Conservation (phyloP, 1,284 basidiomycete species). For the Pholiota adiposa region DNA sequence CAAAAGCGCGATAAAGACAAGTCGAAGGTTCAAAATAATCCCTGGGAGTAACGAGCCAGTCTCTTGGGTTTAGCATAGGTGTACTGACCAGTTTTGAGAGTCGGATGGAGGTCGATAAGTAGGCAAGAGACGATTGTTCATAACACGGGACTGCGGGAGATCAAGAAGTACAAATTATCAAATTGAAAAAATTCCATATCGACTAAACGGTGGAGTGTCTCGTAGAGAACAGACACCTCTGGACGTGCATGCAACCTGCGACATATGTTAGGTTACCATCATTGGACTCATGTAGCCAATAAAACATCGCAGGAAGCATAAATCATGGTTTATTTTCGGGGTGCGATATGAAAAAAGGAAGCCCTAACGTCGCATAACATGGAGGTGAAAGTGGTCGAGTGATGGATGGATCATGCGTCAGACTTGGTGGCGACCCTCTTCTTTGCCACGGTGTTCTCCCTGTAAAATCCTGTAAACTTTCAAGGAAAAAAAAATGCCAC, state of each 20-base stretch:
- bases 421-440: constrained; percentile 57
- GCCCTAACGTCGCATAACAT: constrained; percentile 20
- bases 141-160: too few species aligned
- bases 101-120: too few species aligned
- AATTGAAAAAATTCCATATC: background rate
- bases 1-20: too few species aligned
- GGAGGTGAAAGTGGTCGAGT: constrained; percentile 11
- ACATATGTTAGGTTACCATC: background rate
- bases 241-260: background rate
- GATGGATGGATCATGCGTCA: constrained; percentile 22
- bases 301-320: constrained; percentile 14
- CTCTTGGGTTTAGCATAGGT: too few species aligned
- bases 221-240: background rate
- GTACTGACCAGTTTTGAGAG: too few species aligned
- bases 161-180: background rate
- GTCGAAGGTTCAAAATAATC: too few species aligned
- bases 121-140: too few species aligned
- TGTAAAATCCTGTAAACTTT: constrained; percentile 34
- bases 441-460: constrained; percentile 82
- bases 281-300: background rate
- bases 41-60: too few species aligned
- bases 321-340: constrained; percentile 25
- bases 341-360: constrained; percentile 20
- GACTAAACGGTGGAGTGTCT: background rate
- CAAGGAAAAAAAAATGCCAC: background rate